phyloP scores from a whole-genome alignment of 768 basidiomycete species.

The Kwoniella shandongensis region DNA sequence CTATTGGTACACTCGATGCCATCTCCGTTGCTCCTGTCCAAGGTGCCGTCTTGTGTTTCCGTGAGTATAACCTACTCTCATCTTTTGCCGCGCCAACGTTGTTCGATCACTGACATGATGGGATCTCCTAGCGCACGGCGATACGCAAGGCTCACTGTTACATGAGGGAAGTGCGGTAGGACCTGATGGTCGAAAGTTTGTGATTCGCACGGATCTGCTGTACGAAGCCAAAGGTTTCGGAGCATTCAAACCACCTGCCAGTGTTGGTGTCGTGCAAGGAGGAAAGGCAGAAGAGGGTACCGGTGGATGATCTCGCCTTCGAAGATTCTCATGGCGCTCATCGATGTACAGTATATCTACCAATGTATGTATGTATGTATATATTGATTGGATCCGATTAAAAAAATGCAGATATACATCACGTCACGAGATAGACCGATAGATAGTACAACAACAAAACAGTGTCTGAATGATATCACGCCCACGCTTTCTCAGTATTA shows the following conservation, averaged over 20 bases:
- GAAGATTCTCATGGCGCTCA: too few relatives aligned
- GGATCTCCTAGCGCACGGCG: slow-evolving; percentile 47
- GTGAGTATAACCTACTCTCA: slow-evolving; percentile 34
- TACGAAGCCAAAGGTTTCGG: slow-evolving; percentile 53
- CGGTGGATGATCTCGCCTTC: slow-evolving; percentile 39
- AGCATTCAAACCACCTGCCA: slow-evolving; percentile 46
- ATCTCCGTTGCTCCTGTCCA: slow-evolving; percentile 58
- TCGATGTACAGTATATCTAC: too few relatives aligned
- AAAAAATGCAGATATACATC: too few relatives aligned
- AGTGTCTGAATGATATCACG: too few relatives aligned
- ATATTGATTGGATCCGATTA: too few relatives aligned
- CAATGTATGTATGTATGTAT: too few relatives aligned
- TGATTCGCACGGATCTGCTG: slow-evolving; percentile 53
- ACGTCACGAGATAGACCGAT: too few relatives aligned
- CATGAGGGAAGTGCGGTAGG: slow-evolving; percentile 54
- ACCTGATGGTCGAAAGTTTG: slow-evolving; percentile 50
- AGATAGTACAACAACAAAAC: too few relatives aligned
- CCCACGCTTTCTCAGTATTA: too few relatives aligned
- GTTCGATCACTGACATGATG: background rate
- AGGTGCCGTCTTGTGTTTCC: slow-evolving; percentile 61
- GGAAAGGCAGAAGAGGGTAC: slow-evolving; percentile 44
- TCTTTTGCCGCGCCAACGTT: too few relatives aligned
- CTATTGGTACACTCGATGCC: slow-evolving; percentile 58
- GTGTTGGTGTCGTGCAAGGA: slow-evolving; percentile 38
- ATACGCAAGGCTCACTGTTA: slow-evolving; percentile 50